Evolutionary conservation across 2,329 filamentous ascomycete species (phyloP), one percentile per base, ranked within the genome.

Genomic region (Trichoderma aggressivum): DNA sequence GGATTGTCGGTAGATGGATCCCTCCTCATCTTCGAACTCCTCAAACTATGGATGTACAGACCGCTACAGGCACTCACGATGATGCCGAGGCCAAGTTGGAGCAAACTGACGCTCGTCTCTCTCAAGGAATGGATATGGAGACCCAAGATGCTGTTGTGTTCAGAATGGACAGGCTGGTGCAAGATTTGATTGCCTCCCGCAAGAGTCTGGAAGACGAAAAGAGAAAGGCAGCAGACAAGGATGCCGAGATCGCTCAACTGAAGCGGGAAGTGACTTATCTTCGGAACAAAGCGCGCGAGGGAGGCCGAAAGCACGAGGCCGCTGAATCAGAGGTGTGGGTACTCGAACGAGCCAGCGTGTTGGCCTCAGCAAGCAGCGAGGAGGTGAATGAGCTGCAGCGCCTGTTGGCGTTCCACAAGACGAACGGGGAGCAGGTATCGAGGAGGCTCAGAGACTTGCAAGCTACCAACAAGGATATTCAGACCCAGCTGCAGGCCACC

Each of bases 351-450:
- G 10, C n/a, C n/a, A 50, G 43, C 5, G n/a, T 21, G 43, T 11
- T 50, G 10, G 2, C 1, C 43, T 50, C 43, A 12, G 43, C 10
- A 21, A 50, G 21, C 14, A 14, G 50, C 30, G 62, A 67, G 53
- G 56, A 67, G n/a, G 43, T 56, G 7, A 59, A 62, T n/a, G 56
- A 71, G 11, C 21, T 71, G 39, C 55, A n/a, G 10, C 63, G 26
- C 18, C 36, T 71, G 1, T 28, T 71, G 62, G 70, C 30, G 12
- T 71, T 71, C 39, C 62, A 71, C 61, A 61, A 59, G 16, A 67
- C 16, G 3, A 71, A 71, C 8, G 70, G 55, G 53, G 70, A 71
- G 16, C 55, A 60, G 16, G 21, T 67, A 7, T 67, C 70, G 8
- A 71, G n/a, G 43, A 34, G 47, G 16, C 39, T 53, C 7, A 53